A percentile compares a stretch with the other conserved stretches of the same genome.
Conservation (phyloP, 352 stramenopile species). For the Globisporangium sylvaticum region DNA sequence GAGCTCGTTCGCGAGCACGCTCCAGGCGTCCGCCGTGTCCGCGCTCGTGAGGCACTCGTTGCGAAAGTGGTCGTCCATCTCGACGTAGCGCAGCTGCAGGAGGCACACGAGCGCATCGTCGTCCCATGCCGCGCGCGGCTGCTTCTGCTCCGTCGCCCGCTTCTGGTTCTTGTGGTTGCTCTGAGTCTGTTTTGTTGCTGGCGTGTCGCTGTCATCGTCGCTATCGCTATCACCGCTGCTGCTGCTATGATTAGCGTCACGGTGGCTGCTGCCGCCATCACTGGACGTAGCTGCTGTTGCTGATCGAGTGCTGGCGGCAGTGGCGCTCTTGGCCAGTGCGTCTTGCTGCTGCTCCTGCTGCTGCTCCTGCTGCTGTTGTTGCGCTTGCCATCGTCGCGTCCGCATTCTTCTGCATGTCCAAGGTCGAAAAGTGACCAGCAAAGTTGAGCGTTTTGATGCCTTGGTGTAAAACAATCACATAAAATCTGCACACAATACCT, state of each 20-base stretch:
- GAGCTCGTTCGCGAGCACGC: background rate
- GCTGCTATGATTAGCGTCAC: background rate
- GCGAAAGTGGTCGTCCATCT: background rate
- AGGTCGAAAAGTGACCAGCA: background rate
- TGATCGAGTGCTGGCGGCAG: background rate
- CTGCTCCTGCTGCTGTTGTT: background rate
- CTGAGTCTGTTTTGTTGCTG: background rate
- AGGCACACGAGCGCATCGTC: background rate
- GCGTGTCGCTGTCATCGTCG: background rate
- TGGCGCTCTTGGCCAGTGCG: background rate
- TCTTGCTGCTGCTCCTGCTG: background rate
- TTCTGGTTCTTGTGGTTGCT: background rate
- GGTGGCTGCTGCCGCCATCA: background rate
- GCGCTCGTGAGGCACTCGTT: background rate
- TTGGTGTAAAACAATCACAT: background rate
- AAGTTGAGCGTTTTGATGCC: background rate
- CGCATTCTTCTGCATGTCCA: background rate
- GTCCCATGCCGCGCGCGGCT: background rate
- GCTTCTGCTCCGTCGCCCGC: background rate
- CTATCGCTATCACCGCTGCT: background rate
- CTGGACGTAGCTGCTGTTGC: background rate
- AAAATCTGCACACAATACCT: background rate
- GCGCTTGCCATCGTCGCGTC: background rate
- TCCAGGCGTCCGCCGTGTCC: background rate
- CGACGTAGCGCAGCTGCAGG: constrained; percentile 3